Evolutionary conservation across 305 asterid genomes (phyloP).

Genomic region (Fraxinus dipetala): DNA sequence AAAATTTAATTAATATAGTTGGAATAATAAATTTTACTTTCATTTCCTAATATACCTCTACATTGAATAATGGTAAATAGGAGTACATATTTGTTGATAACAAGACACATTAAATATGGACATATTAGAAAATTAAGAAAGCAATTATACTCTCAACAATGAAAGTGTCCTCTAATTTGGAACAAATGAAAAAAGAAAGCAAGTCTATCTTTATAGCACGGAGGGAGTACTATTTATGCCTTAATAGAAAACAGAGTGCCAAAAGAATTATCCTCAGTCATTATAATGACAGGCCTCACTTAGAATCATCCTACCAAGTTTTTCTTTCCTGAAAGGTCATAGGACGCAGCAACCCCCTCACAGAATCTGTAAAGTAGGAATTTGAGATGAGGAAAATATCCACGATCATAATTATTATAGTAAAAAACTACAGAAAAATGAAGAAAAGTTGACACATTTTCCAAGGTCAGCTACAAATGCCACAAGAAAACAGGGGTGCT

Average conservation of each 20-base stretch:
- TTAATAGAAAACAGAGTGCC: not conserved
- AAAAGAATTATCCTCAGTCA: not conserved
- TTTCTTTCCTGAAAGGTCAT: constrained; percentile 21
- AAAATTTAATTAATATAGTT: not conserved
- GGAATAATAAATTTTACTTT: not conserved
- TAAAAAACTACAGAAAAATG: not conserved
- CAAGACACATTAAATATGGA: not conserved
- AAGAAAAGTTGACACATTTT: not conserved
- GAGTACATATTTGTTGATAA: not conserved
- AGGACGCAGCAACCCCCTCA: constrained; percentile 22
- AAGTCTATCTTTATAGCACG: not conserved
- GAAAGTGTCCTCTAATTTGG: not conserved
- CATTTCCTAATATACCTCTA: not conserved
- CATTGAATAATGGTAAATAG: not conserved
- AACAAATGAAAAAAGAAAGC: not conserved
- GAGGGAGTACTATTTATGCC: not conserved
- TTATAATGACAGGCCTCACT: not conserved
- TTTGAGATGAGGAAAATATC: not conserved
- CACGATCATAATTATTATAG: not conserved
- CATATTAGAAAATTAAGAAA: not conserved
- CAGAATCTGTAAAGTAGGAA: constrained; percentile 21
- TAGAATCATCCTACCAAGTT: constrained; percentile 27
- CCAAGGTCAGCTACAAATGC: not conserved
- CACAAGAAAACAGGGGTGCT: not conserved
- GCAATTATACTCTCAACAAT: not conserved